Evolutionary conservation across 306 rosid species (phyloP), one percentile per base, ranked within the genome.

Genomic region (Mucuna pruriens): DNA sequence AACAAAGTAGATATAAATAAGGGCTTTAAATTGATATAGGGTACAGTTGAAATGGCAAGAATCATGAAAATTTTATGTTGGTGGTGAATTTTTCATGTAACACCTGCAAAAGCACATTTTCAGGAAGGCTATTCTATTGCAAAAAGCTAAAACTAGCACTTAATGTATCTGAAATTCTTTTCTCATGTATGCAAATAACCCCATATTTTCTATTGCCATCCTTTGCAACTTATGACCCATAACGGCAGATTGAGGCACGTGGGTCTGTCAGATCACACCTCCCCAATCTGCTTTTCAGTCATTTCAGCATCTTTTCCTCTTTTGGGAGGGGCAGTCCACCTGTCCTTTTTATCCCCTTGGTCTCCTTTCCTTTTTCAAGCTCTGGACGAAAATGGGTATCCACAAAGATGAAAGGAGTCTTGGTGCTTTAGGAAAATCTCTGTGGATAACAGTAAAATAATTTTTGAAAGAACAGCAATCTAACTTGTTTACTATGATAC

Each of bases 151-250:
- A 48, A 33, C n/a, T n/a, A n/a, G 51, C 17, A 77, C 49, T 77
- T 65, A 3, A 51, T 52, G 38, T 16, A 65, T 77, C 42, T 9
- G 22, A 49, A 65, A 20, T 23, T 48, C 0, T 22, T 58, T 77
- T 9, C n/a, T 11, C 73, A 31, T 5, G 46, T 58, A 31, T 38
- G 65, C 1, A 48, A 33, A 77, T 77, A 49, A 64, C n/a, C 36
- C 71, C 12, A 20, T 15, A 57, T 38, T 74, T 52, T 16, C 69
- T n/a, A 22, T 23, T 1, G 19, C 11, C 54, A 39, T 39, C n/a
- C 4, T 60, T 61, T 75, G 19, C 71, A 75, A 75, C 11, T 58
- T 10, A 60, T 60, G 44, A 26, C 61, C 45, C 70, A n/a, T n/a
- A n/a, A n/a, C n/a, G n/a, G n/a, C n/a, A n/a, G n/a, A n/a, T n/a